Conservation (phyloP, 208 protist genomes). For the Herpetomonas samuelpessoai region DNA sequence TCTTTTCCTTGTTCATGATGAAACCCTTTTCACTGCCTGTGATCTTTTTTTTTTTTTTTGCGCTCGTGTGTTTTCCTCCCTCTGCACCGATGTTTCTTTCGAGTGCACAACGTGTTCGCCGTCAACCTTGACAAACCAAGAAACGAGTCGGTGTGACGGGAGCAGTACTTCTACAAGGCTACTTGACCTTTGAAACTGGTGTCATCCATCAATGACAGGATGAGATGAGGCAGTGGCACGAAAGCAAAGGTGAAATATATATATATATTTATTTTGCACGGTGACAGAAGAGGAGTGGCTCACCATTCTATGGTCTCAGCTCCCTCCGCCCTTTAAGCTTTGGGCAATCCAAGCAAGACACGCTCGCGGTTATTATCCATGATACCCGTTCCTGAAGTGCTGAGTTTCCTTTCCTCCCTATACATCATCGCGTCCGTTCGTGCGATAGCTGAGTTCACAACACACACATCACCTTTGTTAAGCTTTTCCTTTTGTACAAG, state of each 20-base stretch:
- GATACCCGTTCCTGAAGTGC: too few relatives aligned
- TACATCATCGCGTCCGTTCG: too few relatives aligned
- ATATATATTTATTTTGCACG: background rate
- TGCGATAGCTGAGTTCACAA: too few relatives aligned
- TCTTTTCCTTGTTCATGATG: conserved; percentile 76
- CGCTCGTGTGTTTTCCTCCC: conserved; percentile 3
- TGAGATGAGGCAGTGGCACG: background rate
- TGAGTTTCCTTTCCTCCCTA: too few relatives aligned
- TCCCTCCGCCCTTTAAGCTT: too few relatives aligned
- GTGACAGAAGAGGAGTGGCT: conserved; percentile 1
- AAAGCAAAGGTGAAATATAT: background rate
- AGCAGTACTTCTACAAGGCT: too few relatives aligned
- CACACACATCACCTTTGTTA: too few relatives aligned
- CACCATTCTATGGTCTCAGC: too few relatives aligned
- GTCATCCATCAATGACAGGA: too few relatives aligned
- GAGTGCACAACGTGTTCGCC: background rate
- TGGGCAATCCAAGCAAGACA: background rate
- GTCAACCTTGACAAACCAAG: conserved; percentile 8
- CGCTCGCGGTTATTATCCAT: background rate
- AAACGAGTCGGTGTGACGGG: too few relatives aligned
- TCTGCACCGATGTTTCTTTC: background rate
- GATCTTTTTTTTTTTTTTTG: conserved; percentile 10
- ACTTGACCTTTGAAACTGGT: conserved; percentile 10
- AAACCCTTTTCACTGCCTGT: conserved; percentile 5
- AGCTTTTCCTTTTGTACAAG: too few relatives aligned